Conservation (phyloP, 176 grass and related monocot genomes). For the Triticum timopheevii region DNA sequence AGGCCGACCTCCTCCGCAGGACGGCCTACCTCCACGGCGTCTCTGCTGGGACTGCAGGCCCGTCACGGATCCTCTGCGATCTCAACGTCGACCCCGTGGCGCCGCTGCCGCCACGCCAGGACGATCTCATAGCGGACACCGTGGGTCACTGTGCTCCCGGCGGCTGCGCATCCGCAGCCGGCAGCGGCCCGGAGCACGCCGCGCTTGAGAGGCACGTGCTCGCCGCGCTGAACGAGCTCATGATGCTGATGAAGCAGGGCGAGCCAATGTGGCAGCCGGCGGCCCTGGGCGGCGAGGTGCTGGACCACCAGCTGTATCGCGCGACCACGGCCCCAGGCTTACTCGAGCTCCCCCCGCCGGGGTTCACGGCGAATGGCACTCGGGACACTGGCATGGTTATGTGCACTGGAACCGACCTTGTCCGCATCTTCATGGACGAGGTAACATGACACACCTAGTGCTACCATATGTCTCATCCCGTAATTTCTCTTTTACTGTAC, state of each 20-base stretch:
- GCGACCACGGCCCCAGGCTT: neutral
- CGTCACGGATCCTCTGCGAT: neutral
- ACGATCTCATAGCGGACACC: neutral
- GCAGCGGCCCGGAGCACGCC: neutral
- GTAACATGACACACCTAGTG: neutral
- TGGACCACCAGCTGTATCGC: neutral
- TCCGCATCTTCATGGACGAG: neutral
- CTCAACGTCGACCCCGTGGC: neutral
- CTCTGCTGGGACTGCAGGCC: neutral
- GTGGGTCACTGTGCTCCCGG: neutral
- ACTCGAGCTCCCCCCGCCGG: neutral
- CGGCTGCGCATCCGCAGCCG: neutral
- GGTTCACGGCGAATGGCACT: neutral
- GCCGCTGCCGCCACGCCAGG: neutral
- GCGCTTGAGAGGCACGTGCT: neutral
- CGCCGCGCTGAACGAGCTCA: neutral
- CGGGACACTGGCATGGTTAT: neutral
- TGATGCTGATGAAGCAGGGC: neutral
- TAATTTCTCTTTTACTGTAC: neutral
- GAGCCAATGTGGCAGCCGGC: constrained; percentile 10
- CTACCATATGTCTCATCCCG: neutral
- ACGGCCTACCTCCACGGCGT: neutral
- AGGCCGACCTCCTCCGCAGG: neutral
- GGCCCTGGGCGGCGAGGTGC: neutral
- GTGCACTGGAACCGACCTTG: neutral